phyloP scores from a whole-genome alignment of 768 basidiomycete species.

The Mycena pura region DNA sequence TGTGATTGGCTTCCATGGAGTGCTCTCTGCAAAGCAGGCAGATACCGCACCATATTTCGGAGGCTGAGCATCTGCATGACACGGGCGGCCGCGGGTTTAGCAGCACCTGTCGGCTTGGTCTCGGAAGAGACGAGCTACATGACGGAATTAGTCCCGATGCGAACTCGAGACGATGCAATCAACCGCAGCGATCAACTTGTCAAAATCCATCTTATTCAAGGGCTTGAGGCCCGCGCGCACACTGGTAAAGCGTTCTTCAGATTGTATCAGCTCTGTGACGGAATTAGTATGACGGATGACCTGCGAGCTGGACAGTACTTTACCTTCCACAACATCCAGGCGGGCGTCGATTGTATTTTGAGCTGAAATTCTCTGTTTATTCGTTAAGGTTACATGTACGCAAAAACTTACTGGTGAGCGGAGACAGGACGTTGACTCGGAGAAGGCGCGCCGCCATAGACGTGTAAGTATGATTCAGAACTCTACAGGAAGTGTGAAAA shows the following conservation, averaged over 20 bases:
- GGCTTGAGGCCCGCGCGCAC: slow-evolving; percentile 72
- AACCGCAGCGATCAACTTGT: slow-evolving; percentile 82
- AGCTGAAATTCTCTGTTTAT: slow-evolving; percentile 41
- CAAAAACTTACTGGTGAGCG: slow-evolving; percentile 65
- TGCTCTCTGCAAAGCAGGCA: slow-evolving; percentile 69
- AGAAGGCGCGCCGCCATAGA: slow-evolving; percentile 89
- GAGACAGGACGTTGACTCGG: slow-evolving; percentile 81
- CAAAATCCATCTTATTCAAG: slow-evolving; percentile 84
- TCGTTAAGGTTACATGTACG: neutral
- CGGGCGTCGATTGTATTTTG: slow-evolving; percentile 76
- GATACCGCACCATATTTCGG: slow-evolving; percentile 69
- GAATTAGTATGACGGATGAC: slow-evolving; percentile 3
- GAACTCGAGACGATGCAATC: slow-evolving; percentile 17
- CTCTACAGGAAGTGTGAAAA: slow-evolving; percentile 43
- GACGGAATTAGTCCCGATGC: neutral
- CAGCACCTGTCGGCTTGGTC: slow-evolving; percentile 55
- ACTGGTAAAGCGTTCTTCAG: slow-evolving; percentile 75
- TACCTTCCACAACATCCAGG: slow-evolving; percentile 87
- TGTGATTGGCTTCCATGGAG: slow-evolving; percentile 63
- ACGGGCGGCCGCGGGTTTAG: slow-evolving; percentile 70
- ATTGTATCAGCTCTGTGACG: slow-evolving; percentile 70
- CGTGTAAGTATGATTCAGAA: slow-evolving; percentile 83
- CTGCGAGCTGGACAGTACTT: neutral
- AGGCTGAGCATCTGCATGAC: slow-evolving; percentile 84
- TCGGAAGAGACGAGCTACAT: slow-evolving; percentile 73